Percentiles rank a stretch among this genome's conserved stretches.
Evolutionary conservation across 495 filamentous ascomycete genomes (phyloP).

Genomic region (Hypoxylon rickii): DNA sequence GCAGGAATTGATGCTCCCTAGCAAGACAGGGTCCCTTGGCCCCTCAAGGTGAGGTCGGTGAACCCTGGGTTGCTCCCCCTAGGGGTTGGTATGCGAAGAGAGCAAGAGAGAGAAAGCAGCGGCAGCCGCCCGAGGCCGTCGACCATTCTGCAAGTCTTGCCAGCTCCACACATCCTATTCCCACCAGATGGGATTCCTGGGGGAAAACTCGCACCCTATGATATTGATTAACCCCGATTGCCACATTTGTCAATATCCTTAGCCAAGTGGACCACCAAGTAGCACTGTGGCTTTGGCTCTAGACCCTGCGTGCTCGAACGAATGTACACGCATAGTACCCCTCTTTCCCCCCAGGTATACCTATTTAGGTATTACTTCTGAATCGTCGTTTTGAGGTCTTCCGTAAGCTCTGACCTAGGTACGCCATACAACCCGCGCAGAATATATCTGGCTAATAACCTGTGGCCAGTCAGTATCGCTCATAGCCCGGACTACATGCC

Average conservation of each 20-base stretch:
- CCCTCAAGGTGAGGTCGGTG: constrained; percentile 35
- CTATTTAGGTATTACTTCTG: constrained; percentile 27
- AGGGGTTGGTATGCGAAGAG: constrained; percentile 12
- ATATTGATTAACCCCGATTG: constrained; percentile 28
- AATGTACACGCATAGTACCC: constrained; percentile 15
- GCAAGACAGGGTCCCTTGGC: constrained; percentile 7
- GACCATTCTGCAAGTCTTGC: neutral
- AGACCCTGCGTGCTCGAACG: constrained; percentile 18
- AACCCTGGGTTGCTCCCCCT: constrained; percentile 15
- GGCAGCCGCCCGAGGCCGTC: constrained; percentile 22
- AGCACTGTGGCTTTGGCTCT: constrained; percentile 30
- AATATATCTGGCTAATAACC: constrained; percentile 34
- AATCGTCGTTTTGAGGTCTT: constrained; percentile 13
- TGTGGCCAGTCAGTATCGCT: constrained; percentile 21
- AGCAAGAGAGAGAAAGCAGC: constrained; percentile 10
- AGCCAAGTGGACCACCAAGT: constrained; percentile 28
- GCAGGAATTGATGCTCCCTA: constrained; percentile 25
- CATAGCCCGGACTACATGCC: constrained; percentile 20
- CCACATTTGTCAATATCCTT: constrained; percentile 25
- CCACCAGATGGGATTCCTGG: constrained; percentile 10
- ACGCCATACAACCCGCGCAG: constrained; percentile 28
- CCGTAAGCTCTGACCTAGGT: constrained; percentile 31
- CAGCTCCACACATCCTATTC: constrained; percentile 20
- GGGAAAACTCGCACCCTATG: constrained; percentile 13
- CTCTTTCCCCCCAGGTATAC: constrained; percentile 28